These are phyloP conservation scores for Nemania serpens DNA, from an alignment of 2,329 filamentous ascomycete species.

Conservation along the genomic window DNA sequence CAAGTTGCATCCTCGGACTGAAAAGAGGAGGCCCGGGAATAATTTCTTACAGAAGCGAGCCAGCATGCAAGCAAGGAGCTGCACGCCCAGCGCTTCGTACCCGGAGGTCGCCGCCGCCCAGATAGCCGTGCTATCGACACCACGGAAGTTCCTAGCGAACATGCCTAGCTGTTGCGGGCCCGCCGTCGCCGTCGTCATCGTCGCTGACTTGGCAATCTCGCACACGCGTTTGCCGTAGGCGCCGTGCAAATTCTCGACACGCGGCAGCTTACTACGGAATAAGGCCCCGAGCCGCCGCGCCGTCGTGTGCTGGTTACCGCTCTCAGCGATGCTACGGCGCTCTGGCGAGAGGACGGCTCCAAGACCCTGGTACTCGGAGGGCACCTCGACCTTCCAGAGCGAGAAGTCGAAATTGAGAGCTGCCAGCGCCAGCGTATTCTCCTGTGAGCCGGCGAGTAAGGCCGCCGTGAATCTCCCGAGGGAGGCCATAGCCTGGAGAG, in stretches of 20 bases:
- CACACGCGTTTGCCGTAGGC: slow-evolving; percentile 30
- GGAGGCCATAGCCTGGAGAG: too few relatives aligned
- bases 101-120: slow-evolving; percentile 43
- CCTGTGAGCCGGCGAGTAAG: background rate
- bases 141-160: slow-evolving; percentile 2
- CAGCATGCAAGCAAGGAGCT: slow-evolving; percentile 44
- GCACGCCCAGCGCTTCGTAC: slow-evolving; percentile 31
- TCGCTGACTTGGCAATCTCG: slow-evolving; percentile 20
- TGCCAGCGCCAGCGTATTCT: background rate
- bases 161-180: background rate
- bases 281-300: slow-evolving; percentile 45
- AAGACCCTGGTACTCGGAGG: slow-evolving; percentile 4
- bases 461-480: too few relatives aligned
- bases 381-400: slow-evolving; percentile 7
- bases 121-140: slow-evolving; percentile 37
- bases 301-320: slow-evolving; percentile 35
- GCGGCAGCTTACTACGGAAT: slow-evolving; percentile 41
- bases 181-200: slow-evolving; percentile 19
- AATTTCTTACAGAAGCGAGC: slow-evolving; percentile 28
- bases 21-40: too few relatives aligned
- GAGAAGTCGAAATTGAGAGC: slow-evolving; percentile 15
- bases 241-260: slow-evolving; percentile 25
- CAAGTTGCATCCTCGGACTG: too few relatives aligned
- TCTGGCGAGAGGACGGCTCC: background rate
- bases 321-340: slow-evolving; percentile 1